Conservation (phyloP, 768 basidiomycete genomes). For the Pisolithus orientalis region DNA sequence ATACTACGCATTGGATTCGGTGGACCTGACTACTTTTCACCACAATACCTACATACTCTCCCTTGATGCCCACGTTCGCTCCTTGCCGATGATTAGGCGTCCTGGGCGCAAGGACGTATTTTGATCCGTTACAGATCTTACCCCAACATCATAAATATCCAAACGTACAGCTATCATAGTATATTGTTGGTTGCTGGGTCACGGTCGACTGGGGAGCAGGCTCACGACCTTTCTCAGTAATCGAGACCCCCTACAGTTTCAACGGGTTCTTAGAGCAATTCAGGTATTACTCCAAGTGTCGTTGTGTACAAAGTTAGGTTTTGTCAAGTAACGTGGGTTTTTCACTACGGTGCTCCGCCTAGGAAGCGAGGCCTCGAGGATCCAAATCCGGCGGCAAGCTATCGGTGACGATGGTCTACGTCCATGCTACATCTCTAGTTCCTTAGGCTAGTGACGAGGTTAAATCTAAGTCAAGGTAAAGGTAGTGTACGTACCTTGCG, state of each 20-base stretch:
- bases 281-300: no score
- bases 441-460: conserved; percentile 12
- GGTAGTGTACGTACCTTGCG: conserved; percentile 45
- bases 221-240: no score
- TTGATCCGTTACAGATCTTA: not conserved
- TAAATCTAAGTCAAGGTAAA: not conserved
- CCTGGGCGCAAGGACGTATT: not conserved
- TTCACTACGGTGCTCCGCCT: not conserved
- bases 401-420: not conserved
- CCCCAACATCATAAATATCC: not conserved
- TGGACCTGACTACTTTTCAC: not conserved
- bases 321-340: not conserved
- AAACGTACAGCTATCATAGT: not conserved
- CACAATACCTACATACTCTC: not conserved
- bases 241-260: no score
- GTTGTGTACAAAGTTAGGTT: not conserved
- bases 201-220: no score
- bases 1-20: not conserved
- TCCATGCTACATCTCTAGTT: conserved; percentile 1
- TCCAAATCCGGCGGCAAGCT: not conserved
- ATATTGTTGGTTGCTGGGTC: not conserved
- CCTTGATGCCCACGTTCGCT: not conserved
- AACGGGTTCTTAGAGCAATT: no score
- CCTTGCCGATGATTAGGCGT: not conserved
- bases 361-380: not conserved